phyloP scores from a whole-genome alignment of 148 eudicot genomes.

The Rhododendron griersonianum region DNA sequence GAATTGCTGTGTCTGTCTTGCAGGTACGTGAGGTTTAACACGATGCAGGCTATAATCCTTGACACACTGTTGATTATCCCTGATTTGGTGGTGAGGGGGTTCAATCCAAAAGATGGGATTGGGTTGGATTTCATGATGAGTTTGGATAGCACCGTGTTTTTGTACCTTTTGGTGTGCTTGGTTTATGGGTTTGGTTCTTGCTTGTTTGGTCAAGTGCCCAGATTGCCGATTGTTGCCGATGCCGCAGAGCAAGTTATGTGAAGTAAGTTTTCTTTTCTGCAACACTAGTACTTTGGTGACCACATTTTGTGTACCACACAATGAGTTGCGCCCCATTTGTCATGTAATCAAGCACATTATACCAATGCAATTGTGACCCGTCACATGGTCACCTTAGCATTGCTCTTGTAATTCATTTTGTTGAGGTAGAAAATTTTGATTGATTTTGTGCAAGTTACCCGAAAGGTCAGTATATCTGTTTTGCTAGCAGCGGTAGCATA shows the following conservation, averaged over 20 bases:
- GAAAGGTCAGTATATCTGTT: not conserved
- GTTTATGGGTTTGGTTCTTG: slow-evolving; percentile 78
- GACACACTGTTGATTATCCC: slow-evolving; percentile 88
- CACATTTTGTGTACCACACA: no score
- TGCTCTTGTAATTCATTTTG: not conserved
- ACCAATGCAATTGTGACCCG: not conserved
- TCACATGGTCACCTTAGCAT: not conserved
- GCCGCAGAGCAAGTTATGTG: slow-evolving; percentile 91
- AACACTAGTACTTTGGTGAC: not conserved
- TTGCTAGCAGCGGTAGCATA: not conserved
- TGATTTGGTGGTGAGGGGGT: slow-evolving; percentile 69
- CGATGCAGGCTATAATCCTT: slow-evolving; percentile 92
- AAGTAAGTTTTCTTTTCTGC: not conserved
- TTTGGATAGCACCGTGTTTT: slow-evolving; percentile 85
- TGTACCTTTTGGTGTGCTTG: slow-evolving; percentile 77
- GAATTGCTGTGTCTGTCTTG: slow-evolving; percentile 2
- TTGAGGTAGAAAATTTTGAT: not conserved
- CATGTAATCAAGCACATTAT: not conserved
- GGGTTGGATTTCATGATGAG: slow-evolving; percentile 96
- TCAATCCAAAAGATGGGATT: slow-evolving; percentile 64
- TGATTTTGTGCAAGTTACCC: not conserved
- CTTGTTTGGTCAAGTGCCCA: slow-evolving; percentile 72
- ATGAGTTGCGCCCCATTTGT: not conserved
- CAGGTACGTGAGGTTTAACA: slow-evolving; percentile 65
- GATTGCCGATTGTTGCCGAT: slow-evolving; percentile 94